phyloP scores from a whole-genome alignment of 192 early-diverging fungal genomes.

The Chytriomyces confervae region DNA sequence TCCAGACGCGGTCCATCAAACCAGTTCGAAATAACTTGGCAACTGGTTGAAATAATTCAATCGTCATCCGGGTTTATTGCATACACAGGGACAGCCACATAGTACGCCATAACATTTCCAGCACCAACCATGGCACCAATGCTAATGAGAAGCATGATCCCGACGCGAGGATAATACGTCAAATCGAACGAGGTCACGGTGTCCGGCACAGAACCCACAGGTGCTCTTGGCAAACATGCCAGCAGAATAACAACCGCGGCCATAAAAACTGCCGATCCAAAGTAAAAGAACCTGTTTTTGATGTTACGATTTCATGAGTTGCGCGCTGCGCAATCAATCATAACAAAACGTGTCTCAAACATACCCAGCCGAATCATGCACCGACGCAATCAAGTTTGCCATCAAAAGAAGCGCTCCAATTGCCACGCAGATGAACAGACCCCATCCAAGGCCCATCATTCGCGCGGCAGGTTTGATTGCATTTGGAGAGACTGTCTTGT shows the following conservation, averaged over 20 bases:
- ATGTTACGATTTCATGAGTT: not conserved
- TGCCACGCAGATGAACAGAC: constrained; percentile 17
- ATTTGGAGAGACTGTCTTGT: not conserved
- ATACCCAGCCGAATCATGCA: constrained; percentile 30
- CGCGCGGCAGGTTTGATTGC: constrained; percentile 29
- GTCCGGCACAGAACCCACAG: constrained; percentile 30
- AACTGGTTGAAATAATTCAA: not conserved
- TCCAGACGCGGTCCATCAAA: too few species aligned
- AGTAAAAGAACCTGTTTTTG: constrained; percentile 23
- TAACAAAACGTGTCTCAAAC: not conserved
- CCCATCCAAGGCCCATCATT: constrained; percentile 48
- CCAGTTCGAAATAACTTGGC: too few species aligned
- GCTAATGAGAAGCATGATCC: constrained; percentile 19
- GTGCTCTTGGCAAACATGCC: constrained; percentile 21
- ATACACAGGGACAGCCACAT: constrained; percentile 34
- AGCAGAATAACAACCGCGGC: constrained; percentile 38
- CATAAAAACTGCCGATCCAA: constrained; percentile 23
- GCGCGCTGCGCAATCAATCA: not conserved
- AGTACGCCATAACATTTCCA: constrained; percentile 9
- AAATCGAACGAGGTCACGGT: constrained; percentile 24
- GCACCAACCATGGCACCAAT: constrained; percentile 6
- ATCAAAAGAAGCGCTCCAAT: constrained; percentile 18
- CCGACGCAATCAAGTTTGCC: constrained; percentile 13
- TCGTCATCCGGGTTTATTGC: constrained; percentile 33
- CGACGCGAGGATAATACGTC: constrained; percentile 33